Conservation (phyloP, 2,329 filamentous ascomycete species). For the Tricladium varicosporioides region DNA sequence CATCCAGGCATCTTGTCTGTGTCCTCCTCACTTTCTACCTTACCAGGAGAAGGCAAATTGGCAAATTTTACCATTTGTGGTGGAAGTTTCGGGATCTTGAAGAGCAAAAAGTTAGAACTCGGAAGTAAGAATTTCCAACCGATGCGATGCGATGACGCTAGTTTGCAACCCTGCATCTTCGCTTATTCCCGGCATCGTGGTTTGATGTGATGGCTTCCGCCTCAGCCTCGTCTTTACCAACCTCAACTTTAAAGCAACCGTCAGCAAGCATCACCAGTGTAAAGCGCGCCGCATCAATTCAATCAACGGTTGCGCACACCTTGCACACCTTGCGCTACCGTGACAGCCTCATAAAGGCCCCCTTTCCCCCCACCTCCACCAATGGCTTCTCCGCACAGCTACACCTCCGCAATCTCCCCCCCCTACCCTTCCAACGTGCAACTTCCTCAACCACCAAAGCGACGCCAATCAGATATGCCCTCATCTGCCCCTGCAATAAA, state of each 20-base stretch:
- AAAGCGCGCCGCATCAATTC: too few relatives aligned
- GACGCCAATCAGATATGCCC: constrained; percentile 56
- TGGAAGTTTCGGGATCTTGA: not conserved
- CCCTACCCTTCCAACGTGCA: constrained; percentile 50
- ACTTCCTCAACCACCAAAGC: constrained; percentile 59
- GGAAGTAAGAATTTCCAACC: too few relatives aligned
- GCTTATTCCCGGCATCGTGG: too few relatives aligned
- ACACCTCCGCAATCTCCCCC: constrained; percentile 45
- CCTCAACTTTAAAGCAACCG: too few relatives aligned
- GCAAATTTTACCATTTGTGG: constrained; percentile 27
- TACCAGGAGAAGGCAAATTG: constrained; percentile 8
- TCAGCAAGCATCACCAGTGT: too few relatives aligned
- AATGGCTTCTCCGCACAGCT: constrained; percentile 34
- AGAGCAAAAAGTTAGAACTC: too few relatives aligned
- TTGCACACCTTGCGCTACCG: not conserved
- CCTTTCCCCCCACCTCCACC: not conserved
- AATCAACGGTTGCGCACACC: too few relatives aligned
- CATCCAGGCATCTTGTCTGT: constrained; percentile 5
- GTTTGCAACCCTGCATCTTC: too few relatives aligned
- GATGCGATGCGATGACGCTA: too few relatives aligned
- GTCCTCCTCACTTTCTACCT: constrained; percentile 9
- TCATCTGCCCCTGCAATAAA: constrained; percentile 52
- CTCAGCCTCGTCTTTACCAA: too few relatives aligned
- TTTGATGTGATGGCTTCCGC: too few relatives aligned
- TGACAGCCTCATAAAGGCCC: not conserved